phyloP scores from a whole-genome alignment of 1,139 yeast species.

The Geotrichum phurueaensis region DNA sequence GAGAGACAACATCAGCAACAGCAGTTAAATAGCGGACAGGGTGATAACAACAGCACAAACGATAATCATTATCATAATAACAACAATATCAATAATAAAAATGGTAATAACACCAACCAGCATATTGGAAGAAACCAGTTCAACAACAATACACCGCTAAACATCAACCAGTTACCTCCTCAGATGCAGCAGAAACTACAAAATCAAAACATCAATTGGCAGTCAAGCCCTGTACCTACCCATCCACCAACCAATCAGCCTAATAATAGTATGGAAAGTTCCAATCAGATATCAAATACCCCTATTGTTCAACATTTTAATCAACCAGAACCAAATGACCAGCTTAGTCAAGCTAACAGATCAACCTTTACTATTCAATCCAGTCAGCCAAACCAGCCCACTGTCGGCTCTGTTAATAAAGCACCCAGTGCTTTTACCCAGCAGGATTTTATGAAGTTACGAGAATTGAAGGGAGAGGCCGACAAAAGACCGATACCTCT shows the following conservation, averaged over 20 bases:
- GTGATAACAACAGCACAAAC: constrained; percentile 22
- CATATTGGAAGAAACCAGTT: neutral
- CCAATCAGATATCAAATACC: neutral
- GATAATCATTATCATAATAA: constrained; percentile 19
- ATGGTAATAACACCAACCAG: neutral
- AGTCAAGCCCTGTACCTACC: neutral
- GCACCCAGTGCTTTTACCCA: neutral
- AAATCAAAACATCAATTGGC: neutral
- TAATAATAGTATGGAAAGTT: neutral
- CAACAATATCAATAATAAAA: constrained; percentile 19
- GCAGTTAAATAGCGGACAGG: constrained; percentile 22
- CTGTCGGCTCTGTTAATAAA: neutral
- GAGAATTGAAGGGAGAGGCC: constrained; percentile 6
- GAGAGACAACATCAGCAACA: constrained; percentile 24
- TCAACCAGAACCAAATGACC: neutral
- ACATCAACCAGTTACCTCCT: neutral
- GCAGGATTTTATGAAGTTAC: constrained; percentile 1
- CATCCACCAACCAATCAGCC: neutral
- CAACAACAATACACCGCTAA: neutral
- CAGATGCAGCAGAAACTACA: neutral
- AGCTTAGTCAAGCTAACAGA: neutral
- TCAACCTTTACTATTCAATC: neutral
- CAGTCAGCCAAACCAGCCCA: neutral
- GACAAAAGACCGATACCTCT: constrained; percentile 2
- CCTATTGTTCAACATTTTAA: neutral